Evolutionary conservation across 371 early-diverging fungal genomes (phyloP).

Genomic region (Entomophthora muscae): DNA sequence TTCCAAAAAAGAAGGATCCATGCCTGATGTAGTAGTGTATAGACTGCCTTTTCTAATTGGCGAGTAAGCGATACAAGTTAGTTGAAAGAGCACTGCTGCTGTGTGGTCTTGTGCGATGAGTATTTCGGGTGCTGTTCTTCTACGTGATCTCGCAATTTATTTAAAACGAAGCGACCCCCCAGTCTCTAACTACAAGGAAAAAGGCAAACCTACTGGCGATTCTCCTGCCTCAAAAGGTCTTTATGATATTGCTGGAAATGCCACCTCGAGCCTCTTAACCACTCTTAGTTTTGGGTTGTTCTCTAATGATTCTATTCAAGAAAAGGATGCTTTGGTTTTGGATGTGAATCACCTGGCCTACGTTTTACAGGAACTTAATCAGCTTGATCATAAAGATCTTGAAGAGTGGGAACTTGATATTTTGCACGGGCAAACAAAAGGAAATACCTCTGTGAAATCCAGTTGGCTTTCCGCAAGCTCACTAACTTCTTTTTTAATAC

Average conservation of each 20-base stretch:
- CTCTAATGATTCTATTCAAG: no score
- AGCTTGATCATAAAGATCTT: neutral
- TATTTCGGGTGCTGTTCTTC: neutral
- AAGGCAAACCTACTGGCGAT: neutral
- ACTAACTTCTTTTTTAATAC: neutral
- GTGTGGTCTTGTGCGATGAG: neutral
- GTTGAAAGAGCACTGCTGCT: no score
- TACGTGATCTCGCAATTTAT: neutral
- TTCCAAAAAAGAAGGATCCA: no score
- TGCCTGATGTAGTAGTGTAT: no score
- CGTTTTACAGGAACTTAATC: neutral
- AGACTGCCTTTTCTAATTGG: no score
- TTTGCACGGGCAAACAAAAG: neutral
- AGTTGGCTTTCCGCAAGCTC: neutral
- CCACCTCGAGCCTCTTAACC: neutral
- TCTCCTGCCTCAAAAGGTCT: neutral
- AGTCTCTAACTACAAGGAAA: neutral
- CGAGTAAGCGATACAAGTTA: no score
- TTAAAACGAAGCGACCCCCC: neutral
- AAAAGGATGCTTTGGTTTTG: neutral
- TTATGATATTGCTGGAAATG: neutral
- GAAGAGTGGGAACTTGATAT: neutral
- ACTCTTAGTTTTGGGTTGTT: neutral
- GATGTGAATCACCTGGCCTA: neutral
- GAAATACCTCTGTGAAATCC: neutral